Percentiles rank a stretch among this genome's conserved stretches.
These are phyloP conservation scores for Eucalyptus caleyi DNA, from an alignment of 345 rosid species.

Conservation along the genomic window DNA sequence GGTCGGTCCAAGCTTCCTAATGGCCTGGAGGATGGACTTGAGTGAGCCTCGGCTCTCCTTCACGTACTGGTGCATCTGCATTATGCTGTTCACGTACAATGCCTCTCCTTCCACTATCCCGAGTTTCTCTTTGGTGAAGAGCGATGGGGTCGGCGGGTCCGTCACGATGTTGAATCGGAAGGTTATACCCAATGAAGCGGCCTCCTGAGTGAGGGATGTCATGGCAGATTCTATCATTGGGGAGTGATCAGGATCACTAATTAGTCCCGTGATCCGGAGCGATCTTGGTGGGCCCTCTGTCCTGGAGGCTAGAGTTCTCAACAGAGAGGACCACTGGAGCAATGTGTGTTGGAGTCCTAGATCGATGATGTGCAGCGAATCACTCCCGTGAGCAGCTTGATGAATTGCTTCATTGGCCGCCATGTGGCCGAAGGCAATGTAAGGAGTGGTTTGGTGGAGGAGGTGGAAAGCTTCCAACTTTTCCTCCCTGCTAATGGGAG, in stretches of 20 bases:
- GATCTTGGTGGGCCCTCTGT: slow-evolving; percentile 28
- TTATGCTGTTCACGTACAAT: slow-evolving; percentile 32
- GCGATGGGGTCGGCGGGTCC: slow-evolving; percentile 15
- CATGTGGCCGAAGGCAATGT: slow-evolving; percentile 45
- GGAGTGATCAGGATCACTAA: not conserved
- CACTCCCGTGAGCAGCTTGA: slow-evolving; percentile 34
- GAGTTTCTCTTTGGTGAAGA: slow-evolving; percentile 32
- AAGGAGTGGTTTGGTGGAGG: slow-evolving; percentile 49
- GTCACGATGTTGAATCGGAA: slow-evolving; percentile 17
- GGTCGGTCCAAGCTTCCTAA: slow-evolving; percentile 39
- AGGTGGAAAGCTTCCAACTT: slow-evolving; percentile 52
- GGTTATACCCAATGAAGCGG: slow-evolving; percentile 15
- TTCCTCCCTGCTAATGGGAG: slow-evolving; percentile 18
- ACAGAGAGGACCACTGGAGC: slow-evolving; percentile 42
- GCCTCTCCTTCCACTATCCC: slow-evolving; percentile 34
- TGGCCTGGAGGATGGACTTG: slow-evolving; percentile 55
- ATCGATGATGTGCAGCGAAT: slow-evolving; percentile 33
- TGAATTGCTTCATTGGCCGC: slow-evolving; percentile 53
- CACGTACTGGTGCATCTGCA: slow-evolving; percentile 51
- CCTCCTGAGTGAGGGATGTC: slow-evolving; percentile 24
- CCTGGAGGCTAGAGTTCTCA: slow-evolving; percentile 43
- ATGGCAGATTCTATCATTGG: slow-evolving; percentile 15
- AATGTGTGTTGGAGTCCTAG: slow-evolving; percentile 44
- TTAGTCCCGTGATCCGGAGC: slow-evolving; percentile 33
- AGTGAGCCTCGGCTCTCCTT: slow-evolving; percentile 57